Evolutionary conservation across 495 filamentous ascomycete genomes (phyloP).

Genomic region (Xylaria nigripes): DNA sequence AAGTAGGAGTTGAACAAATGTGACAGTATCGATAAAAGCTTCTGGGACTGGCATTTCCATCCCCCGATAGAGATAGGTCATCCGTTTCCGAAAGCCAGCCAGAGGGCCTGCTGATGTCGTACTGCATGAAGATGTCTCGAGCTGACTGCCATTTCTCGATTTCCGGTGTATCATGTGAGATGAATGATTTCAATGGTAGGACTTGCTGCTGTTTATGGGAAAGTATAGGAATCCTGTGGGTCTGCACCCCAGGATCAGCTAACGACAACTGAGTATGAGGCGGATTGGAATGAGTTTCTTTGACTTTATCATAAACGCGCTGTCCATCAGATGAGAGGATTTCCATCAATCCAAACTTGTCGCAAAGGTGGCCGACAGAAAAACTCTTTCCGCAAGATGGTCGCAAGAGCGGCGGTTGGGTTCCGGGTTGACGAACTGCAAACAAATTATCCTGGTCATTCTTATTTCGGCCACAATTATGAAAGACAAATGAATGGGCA

Average conservation of each 20-base stretch:
- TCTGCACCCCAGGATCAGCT: neutral
- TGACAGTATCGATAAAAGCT: conserved; percentile 28
- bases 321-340: neutral
- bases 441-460: conserved; percentile 3
- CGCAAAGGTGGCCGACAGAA: conserved; percentile 3
- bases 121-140: conserved; percentile 29
- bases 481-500: conserved; percentile 3
- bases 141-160: conserved; percentile 19
- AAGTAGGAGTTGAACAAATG: conserved; percentile 29
- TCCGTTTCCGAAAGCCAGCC: conserved; percentile 37
- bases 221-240: neutral
- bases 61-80: conserved; percentile 24
- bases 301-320: neutral
- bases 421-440: neutral
- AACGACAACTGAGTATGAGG: neutral
- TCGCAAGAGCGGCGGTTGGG: neutral
- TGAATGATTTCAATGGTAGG: neutral
- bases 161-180: conserved; percentile 4
- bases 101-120: conserved; percentile 27
- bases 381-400: conserved; percentile 9
- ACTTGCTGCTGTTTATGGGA: neutral
- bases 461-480: conserved; percentile 4
- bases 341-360: conserved; percentile 5
- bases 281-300: neutral
- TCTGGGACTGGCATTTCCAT: conserved; percentile 21